Percentiles rank a stretch among this genome's conserved stretches.
phyloP scores from a whole-genome alignment of 805 yeast species.

The Yamadazyma tumulicola region DNA sequence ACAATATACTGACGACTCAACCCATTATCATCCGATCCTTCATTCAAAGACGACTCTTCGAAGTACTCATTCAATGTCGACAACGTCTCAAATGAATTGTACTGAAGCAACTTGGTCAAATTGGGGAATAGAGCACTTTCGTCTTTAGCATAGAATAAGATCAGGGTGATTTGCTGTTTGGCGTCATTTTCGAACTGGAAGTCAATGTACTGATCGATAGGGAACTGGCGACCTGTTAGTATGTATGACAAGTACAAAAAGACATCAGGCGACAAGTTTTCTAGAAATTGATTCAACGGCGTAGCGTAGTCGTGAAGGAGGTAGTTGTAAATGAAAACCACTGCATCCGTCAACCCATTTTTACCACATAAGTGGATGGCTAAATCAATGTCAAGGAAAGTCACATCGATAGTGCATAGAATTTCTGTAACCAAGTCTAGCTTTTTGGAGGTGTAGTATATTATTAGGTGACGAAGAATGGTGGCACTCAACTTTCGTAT shows the following conservation, averaged over 20 bases:
- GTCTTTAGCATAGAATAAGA: constrained; percentile 40
- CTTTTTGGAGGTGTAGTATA: constrained; percentile 37
- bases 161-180: constrained; percentile 50
- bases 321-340: constrained; percentile 67
- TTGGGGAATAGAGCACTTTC: constrained; percentile 68
- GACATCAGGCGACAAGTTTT: constrained; percentile 24
- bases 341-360: constrained; percentile 57
- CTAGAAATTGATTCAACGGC: constrained; percentile 63
- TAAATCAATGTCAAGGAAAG: constrained; percentile 71
- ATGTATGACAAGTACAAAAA: constrained; percentile 60
- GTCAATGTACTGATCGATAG: constrained; percentile 54
- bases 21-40: constrained; percentile 40
- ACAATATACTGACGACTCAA: constrained; percentile 75
- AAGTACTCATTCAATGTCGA: constrained; percentile 75
- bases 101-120: constrained; percentile 52
- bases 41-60: constrained; percentile 75
- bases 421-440: constrained; percentile 59
- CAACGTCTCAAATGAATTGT: constrained; percentile 57
- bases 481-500: constrained; percentile 57
- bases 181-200: constrained; percentile 33
- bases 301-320: constrained; percentile 67
- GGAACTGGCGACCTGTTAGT: constrained; percentile 77
- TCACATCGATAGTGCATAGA: constrained; percentile 64
- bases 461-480: constrained; percentile 60
- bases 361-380: constrained; percentile 60